Percentiles rank a stretch among this genome's conserved stretches.
Evolutionary conservation across 257 asterid genomes (phyloP).

Genomic region (Solanum piurae): DNA sequence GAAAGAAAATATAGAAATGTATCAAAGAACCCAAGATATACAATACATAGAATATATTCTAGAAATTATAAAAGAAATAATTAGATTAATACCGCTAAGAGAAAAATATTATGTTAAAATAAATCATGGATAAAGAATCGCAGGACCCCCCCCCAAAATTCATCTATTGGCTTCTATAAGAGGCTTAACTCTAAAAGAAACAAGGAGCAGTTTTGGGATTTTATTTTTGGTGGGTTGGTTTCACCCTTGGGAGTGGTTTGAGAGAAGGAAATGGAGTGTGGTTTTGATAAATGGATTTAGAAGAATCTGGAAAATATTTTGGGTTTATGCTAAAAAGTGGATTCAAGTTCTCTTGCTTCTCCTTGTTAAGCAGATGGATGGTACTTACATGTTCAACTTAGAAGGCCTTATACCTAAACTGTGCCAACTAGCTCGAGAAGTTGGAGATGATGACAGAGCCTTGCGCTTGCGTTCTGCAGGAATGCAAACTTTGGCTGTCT

Average conservation of each 20-base stretch:
- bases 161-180: background rate
- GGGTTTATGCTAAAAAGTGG: background rate
- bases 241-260: background rate
- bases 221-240: background rate
- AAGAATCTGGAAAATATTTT: background rate
- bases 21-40: no score
- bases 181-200: background rate
- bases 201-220: background rate
- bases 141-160: background rate
- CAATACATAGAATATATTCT: no score
- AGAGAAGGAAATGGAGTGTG: background rate
- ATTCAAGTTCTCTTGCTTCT: slow-evolving; percentile 2
- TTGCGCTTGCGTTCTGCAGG: slow-evolving; percentile 27
- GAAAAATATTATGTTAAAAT: no score
- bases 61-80: no score
- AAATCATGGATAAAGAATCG: no score
- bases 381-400: slow-evolving; percentile 43
- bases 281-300: background rate
- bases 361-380: slow-evolving; percentile 22
- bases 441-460: slow-evolving; percentile 37
- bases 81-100: no score
- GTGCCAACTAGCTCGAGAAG: slow-evolving; percentile 37
- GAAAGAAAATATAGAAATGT: no score
- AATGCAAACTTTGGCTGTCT: slow-evolving; percentile 37
- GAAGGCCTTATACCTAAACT: slow-evolving; percentile 45